A percentile compares a stretch with the other conserved stretches of the same genome.
phyloP scores from a whole-genome alignment of 2,329 filamentous ascomycete genomes.

The Atkinsonella hypoxylon region DNA sequence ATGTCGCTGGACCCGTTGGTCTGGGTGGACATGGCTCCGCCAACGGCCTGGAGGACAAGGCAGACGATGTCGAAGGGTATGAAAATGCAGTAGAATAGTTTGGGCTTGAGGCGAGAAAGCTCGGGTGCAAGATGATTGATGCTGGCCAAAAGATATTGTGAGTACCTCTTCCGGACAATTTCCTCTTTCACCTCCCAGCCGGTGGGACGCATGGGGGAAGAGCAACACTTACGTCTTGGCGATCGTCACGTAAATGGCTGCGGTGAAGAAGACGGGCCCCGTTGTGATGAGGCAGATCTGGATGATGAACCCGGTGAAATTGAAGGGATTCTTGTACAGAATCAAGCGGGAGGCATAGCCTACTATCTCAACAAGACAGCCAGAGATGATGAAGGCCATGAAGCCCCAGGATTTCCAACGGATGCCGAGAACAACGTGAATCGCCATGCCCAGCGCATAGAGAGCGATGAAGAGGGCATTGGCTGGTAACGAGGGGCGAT shows the following conservation, averaged over 20 bases:
- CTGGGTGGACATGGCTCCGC: slow-evolving; percentile 37
- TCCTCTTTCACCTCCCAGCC: no score
- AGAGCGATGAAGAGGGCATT: slow-evolving; percentile 31
- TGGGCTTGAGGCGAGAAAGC: slow-evolving; percentile 28
- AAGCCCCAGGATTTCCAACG: slow-evolving; percentile 31
- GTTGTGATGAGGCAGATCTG: slow-evolving; percentile 41
- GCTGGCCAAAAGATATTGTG: slow-evolving; percentile 9
- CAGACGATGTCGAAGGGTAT: slow-evolving; percentile 43
- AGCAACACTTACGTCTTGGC: slow-evolving; percentile 20
- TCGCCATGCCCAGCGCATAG: slow-evolving; percentile 32
- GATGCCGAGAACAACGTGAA: slow-evolving; percentile 29
- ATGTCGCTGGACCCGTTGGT: slow-evolving; percentile 31
- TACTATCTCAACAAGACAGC: slow-evolving; percentile 45
- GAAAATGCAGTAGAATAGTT: slow-evolving; percentile 31
- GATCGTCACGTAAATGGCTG: slow-evolving; percentile 53
- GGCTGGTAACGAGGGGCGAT: slow-evolving; percentile 31
- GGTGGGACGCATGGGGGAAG: background rate
- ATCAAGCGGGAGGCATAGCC: slow-evolving; percentile 50
- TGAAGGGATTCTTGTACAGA: slow-evolving; percentile 44
- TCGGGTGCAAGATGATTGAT: slow-evolving; percentile 26
- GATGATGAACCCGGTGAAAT: slow-evolving; percentile 46
- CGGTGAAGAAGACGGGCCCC: slow-evolving; percentile 33
- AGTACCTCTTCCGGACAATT: no score
- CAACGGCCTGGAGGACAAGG: slow-evolving; percentile 41
- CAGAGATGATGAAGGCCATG: slow-evolving; percentile 36